Conservation (phyloP, 345 rosid genomes). For the Ceriops zippeliana region DNA sequence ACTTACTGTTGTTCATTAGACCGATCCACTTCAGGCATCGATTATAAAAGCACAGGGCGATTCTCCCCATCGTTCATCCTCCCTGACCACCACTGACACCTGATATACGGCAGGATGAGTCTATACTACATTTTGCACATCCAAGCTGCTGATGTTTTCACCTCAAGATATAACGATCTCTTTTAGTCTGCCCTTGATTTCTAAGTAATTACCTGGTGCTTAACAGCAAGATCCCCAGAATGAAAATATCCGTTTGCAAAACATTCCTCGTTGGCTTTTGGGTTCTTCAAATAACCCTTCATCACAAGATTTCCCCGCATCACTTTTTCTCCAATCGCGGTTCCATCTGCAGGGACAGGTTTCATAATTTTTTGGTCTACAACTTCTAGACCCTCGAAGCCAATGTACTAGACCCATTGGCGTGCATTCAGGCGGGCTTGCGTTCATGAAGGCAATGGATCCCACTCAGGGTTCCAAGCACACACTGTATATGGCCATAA, state of each 20-base stretch:
- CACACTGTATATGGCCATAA: slow-evolving; percentile 83
- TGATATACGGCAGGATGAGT: slow-evolving; percentile 70
- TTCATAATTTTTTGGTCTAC: slow-evolving; percentile 54
- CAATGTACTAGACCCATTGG: slow-evolving; percentile 72
- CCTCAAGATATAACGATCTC: slow-evolving; percentile 93
- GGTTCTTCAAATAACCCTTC: slow-evolving; percentile 89
- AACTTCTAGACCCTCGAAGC: slow-evolving; percentile 71
- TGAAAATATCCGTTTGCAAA: slow-evolving; percentile 94
- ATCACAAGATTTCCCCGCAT: slow-evolving; percentile 75
- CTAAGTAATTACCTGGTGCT: slow-evolving; percentile 79
- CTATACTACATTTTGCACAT: slow-evolving; percentile 65
- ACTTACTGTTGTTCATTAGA: slow-evolving; percentile 39
- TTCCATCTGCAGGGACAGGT: slow-evolving; percentile 79
- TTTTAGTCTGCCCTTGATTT: slow-evolving; percentile 86
- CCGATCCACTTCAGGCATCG: slow-evolving; percentile 47
- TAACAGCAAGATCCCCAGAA: slow-evolving; percentile 81
- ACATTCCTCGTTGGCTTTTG: slow-evolving; percentile 66
- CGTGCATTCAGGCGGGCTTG: slow-evolving; percentile 86
- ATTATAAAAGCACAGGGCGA: slow-evolving; percentile 78
- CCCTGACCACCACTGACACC: slow-evolving; percentile 84
- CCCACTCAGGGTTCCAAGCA: slow-evolving; percentile 95
- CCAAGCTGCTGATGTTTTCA: slow-evolving; percentile 86
- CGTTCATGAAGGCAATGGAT: slow-evolving; percentile 53
- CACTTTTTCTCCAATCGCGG: slow-evolving; percentile 77
- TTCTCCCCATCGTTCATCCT: slow-evolving; percentile 84